Evolutionary conservation across 108 stramenopile species (phyloP), one percentile per base, ranked within the genome.

Genomic region (Poteriospumella lacustris): DNA sequence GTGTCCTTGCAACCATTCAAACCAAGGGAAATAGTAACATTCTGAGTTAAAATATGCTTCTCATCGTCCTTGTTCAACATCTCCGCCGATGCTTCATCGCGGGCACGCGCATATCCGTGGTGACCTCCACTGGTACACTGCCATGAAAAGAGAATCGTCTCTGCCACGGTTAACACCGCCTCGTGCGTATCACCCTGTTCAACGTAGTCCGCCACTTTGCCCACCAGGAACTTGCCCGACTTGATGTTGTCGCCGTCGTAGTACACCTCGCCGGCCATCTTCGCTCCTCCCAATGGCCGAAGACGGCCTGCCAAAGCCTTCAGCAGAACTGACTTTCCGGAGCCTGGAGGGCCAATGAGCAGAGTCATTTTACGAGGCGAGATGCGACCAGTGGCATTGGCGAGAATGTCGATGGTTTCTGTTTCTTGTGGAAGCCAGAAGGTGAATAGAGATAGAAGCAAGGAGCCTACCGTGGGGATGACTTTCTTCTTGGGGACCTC

Each of bases 281-380:
- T 29, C 67, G 79, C 76, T 15, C 41, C 73, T 15, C 76, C 26
- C 36, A 79, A 73, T 9, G 68, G 58, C 52, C 70, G 75, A 38
- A 82, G 39, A n/a, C 42, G 79, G 0, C 78, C 81, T 15, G 79
- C 70, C 42, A 82, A 28, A 19, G 73, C 3, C 79, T 79, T 82
- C 42, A 82, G 62, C n/a, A 82, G 58, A 0, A 41, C 52, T 15
- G 83, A 84, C 75, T 91, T 92, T 0, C 91, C 91, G 42, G 77
- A 87, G 19, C 90, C 90, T 1, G 93, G 94, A 24, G 91, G 87
- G 36, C 91, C 91, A 9, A 91, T 77, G 19, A 94, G 87, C 36
- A 94, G 89, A 59, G 92, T 92, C 62, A 90, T 86, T 58, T 89
- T 91, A n/a, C 90, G 86, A 19, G 89, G 85, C 47, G 19, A 19